Evolutionary conservation across 441 rosid species (phyloP).

Genomic region (Isatis lusitanica): DNA sequence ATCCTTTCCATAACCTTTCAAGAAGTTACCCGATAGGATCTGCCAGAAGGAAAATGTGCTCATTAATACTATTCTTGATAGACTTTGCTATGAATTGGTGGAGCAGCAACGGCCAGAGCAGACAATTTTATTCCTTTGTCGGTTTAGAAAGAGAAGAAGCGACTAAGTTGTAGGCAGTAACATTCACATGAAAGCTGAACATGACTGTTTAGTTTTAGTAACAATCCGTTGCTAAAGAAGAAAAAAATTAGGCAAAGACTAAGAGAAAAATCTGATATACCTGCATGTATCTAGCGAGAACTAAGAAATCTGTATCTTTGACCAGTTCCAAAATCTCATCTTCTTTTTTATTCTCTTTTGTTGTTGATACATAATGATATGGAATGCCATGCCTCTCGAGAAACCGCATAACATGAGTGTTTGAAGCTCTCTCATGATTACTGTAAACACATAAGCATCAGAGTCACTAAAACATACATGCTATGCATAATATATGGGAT

Average conservation of each 20-base stretch:
- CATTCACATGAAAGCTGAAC: not conserved
- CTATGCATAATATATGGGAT: not conserved
- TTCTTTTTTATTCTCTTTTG: slow-evolving; percentile 64
- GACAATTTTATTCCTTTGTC: not conserved
- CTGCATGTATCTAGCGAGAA: slow-evolving; percentile 99
- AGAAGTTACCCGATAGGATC: slow-evolving; percentile 71
- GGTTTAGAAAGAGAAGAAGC: not conserved
- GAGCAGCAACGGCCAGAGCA: not conserved
- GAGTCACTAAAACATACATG: not conserved
- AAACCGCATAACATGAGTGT: slow-evolving; percentile 82
- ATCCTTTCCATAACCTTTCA: slow-evolving; percentile 77
- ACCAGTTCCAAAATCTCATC: slow-evolving; percentile 80
- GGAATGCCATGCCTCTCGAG: slow-evolving; percentile 89
- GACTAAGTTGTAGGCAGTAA: not conserved
- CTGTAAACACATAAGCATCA: slow-evolving; percentile 41
- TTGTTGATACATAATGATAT: slow-evolving; percentile 62
- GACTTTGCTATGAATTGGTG: not conserved
- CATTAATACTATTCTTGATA: not conserved
- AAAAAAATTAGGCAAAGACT: not conserved
- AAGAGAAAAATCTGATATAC: slow-evolving; percentile 39
- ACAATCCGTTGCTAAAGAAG: not conserved
- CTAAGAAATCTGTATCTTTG: slow-evolving; percentile 76
- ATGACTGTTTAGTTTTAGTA: not conserved
- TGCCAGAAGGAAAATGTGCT: slow-evolving; percentile 33
- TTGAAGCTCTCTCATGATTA: slow-evolving; percentile 81